A percentile compares a stretch with the other conserved stretches of the same genome.
These are phyloP conservation scores for Geum urbanum DNA, from an alignment of 306 rosid genomes.

Conservation along the genomic window DNA sequence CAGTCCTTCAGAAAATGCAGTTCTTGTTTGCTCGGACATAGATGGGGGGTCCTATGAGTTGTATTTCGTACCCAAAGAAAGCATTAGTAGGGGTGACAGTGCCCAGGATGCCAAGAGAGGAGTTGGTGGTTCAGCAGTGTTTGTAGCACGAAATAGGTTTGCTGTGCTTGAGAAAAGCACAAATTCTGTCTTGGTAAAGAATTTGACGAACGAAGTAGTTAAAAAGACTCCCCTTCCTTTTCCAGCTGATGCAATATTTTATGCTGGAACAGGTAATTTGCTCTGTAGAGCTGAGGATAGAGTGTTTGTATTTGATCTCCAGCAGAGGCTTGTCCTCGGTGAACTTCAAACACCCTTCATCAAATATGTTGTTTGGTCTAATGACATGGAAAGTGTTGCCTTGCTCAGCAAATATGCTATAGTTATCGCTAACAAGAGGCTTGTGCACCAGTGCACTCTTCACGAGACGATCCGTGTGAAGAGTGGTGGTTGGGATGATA, in stretches of 20 bases:
- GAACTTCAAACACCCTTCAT: slow-evolving; percentile 83
- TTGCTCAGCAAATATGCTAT: slow-evolving; percentile 93
- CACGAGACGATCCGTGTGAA: slow-evolving; percentile 96
- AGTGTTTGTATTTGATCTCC: slow-evolving; percentile 76
- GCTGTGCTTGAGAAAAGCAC: slow-evolving; percentile 81
- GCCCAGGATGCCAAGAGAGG: slow-evolving; percentile 88
- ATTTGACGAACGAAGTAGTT: slow-evolving; percentile 64
- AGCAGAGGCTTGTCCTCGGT: slow-evolving; percentile 70
- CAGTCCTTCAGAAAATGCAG: slow-evolving; percentile 78
- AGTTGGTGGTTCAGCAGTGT: slow-evolving; percentile 84
- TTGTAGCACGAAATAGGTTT: slow-evolving; percentile 87
- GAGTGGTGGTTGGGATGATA: slow-evolving; percentile 97
- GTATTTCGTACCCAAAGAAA: slow-evolving; percentile 73
- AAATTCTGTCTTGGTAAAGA: slow-evolving; percentile 67
- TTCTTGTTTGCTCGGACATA: slow-evolving; percentile 81
- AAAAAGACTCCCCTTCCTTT: slow-evolving; percentile 71
- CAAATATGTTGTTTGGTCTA: slow-evolving; percentile 86
- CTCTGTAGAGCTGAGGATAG: slow-evolving; percentile 83
- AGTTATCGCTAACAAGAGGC: slow-evolving; percentile 76
- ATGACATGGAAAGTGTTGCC: slow-evolving; percentile 82
- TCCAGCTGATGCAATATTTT: slow-evolving; percentile 75
- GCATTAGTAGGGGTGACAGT: slow-evolving; percentile 65
- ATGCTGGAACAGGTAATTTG: slow-evolving; percentile 83
- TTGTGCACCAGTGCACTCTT: slow-evolving; percentile 88
- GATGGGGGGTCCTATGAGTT: slow-evolving; percentile 92